Conservation (phyloP, 768 basidiomycete genomes). For the Leccinum obscurum region DNA sequence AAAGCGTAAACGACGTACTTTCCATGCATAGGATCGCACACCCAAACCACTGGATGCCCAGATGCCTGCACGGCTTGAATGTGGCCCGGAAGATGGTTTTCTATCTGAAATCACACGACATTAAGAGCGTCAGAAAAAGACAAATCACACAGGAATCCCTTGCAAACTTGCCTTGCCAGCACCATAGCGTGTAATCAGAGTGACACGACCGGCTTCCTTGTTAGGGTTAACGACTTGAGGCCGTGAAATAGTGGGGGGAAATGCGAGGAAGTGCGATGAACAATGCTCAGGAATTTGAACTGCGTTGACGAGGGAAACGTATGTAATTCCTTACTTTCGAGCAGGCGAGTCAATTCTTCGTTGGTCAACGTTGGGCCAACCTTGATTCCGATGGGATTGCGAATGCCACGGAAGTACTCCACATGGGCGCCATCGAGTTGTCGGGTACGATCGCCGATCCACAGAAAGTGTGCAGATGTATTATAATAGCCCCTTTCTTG, state of each 20-base stretch:
- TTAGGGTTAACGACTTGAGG: slow-evolving; percentile 80
- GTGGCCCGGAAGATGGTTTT: slow-evolving; percentile 71
- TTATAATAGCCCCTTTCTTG: slow-evolving; percentile 66
- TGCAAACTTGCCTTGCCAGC: slow-evolving; percentile 63
- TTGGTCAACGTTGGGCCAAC: slow-evolving; percentile 85
- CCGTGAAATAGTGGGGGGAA: neutral
- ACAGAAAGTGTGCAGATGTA: slow-evolving; percentile 91
- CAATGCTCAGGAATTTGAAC: neutral
- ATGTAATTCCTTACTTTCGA: slow-evolving; percentile 60
- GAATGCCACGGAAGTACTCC: slow-evolving; percentile 90
- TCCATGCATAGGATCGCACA: slow-evolving; percentile 99
- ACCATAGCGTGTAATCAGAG: slow-evolving; percentile 92
- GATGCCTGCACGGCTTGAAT: slow-evolving; percentile 79
- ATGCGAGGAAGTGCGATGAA: neutral
- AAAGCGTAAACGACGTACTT: slow-evolving; percentile 58
- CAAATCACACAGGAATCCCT: neutral
- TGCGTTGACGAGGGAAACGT: neutral
- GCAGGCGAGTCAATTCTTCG: slow-evolving; percentile 72
- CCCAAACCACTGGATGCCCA: slow-evolving; percentile 88
- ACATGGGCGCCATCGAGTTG: slow-evolving; percentile 92
- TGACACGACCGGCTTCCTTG: slow-evolving; percentile 79
- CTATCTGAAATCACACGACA: slow-evolving; percentile 51
- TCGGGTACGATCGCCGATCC: slow-evolving; percentile 96
- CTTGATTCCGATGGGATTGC: slow-evolving; percentile 95
- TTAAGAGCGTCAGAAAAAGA: neutral